phyloP scores from a whole-genome alignment of 2,329 filamentous ascomycete genomes.

The Aspergillus latus region DNA sequence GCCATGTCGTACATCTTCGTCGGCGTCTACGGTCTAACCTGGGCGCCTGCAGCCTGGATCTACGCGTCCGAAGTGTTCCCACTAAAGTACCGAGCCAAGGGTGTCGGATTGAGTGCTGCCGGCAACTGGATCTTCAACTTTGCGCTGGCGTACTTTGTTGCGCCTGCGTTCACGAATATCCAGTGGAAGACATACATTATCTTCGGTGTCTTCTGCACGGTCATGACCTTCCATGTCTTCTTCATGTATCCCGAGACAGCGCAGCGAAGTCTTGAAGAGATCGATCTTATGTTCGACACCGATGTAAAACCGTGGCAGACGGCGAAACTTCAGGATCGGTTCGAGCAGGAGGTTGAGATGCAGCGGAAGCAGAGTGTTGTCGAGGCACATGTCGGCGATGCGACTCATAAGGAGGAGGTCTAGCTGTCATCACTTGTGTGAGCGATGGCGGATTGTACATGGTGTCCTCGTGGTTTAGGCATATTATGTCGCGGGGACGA shows the following conservation, averaged over 20 bases:
- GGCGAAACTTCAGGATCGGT: slow-evolving; percentile 23
- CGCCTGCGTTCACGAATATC: slow-evolving; percentile 60
- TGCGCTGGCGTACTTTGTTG: slow-evolving; percentile 55
- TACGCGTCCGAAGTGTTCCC: slow-evolving; percentile 66
- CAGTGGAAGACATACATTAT: slow-evolving; percentile 68
- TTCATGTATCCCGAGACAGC: slow-evolving; percentile 68
- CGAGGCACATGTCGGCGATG: slow-evolving; percentile 15
- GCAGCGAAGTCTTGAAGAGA: slow-evolving; percentile 71
- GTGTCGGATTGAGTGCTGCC: slow-evolving; percentile 60
- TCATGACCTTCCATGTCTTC: slow-evolving; percentile 68
- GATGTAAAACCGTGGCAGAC: slow-evolving; percentile 35
- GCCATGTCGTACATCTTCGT: slow-evolving; percentile 61
- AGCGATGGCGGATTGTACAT: too few relatives aligned
- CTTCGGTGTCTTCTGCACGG: slow-evolving; percentile 71
- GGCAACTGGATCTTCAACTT: slow-evolving; percentile 66
- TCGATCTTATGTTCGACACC: slow-evolving; percentile 65
- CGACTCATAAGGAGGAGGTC: slow-evolving; percentile 18
- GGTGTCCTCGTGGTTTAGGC: too few relatives aligned
- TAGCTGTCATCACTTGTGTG: neutral
- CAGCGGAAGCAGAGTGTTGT: slow-evolving; percentile 21
- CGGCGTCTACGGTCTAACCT: slow-evolving; percentile 37
- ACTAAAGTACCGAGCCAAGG: slow-evolving; percentile 64
- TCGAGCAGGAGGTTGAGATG: slow-evolving; percentile 28
- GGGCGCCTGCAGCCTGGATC: slow-evolving; percentile 55
- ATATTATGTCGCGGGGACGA: too few relatives aligned